Base-by-base conservation (phyloP, 75 land plant species). In the Larix kaempferi region DNA sequence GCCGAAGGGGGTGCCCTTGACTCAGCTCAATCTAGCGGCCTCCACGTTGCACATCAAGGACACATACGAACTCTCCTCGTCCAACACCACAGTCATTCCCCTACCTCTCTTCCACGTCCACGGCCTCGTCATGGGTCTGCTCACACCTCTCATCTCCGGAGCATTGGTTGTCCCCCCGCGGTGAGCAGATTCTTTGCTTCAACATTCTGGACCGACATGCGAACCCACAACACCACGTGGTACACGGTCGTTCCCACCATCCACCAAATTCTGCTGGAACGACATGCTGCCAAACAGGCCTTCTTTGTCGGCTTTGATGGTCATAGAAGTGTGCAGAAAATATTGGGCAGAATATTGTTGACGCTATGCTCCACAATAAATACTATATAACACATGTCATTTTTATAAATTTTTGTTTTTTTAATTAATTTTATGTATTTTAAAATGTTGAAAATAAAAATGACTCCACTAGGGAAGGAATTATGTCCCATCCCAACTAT, bases 221-320 rank as follows among this genome's bases (percentile, higher is more conserved):
- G 27, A 11, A n/a, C 74, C 17, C 75, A 82, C 73, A 77, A 80
- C 6, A 93, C 93, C 64, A 94, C 99, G 63, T 97, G 95, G 95
- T 97, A 97, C 89, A 94, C 98, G 10, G 99, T 98, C 2, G 99
- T 97, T 35, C 99, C 99, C 15, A 97, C 99, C 11, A 89, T 97
- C 22, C 99, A 97, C 80, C 99, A 97, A 72, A 97, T 97, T 67
- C 74, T 97, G 3, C 87, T 97, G 23, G 95, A 92, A 23, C 88
- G 90, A 55, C 99, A 97, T 74, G 59, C 74, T 55, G 56, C 71
- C 54, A 79, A 75, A 5, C 91, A n/a, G n/a, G n/a, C n/a, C n/a
- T n/a, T n/a, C n/a, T n/a, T n/a, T n/a, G n/a, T n/a, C n/a, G n/a
- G n/a, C n/a, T n/a, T n/a, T n/a, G n/a, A n/a, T n/a, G n/a, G n/a